A percentile compares a stretch with the other conserved stretches of the same genome.
Conservation (phyloP, 306 rosid genomes). For the Cucurbita maxima region DNA sequence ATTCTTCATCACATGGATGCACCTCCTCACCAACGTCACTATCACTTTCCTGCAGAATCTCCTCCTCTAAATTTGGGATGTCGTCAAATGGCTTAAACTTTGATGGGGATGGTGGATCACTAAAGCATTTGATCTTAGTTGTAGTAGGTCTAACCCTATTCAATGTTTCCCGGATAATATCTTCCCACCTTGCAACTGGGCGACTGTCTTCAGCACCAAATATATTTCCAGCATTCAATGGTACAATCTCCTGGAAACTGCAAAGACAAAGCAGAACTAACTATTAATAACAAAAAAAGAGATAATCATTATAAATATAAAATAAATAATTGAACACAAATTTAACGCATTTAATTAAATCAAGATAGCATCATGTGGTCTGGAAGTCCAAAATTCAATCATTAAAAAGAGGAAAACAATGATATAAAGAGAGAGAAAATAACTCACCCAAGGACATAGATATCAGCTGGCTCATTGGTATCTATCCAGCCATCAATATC, state of each 20-base stretch:
- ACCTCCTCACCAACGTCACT: slow-evolving; percentile 74
- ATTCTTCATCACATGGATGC: slow-evolving; percentile 52
- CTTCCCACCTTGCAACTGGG: slow-evolving; percentile 78
- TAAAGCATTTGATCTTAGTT: slow-evolving; percentile 56
- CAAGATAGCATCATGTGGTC: slow-evolving; percentile 6
- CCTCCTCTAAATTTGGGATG: slow-evolving; percentile 54
- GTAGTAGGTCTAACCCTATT: slow-evolving; percentile 36
- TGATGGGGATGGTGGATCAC: slow-evolving; percentile 92
- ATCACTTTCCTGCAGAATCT: slow-evolving; percentile 54
- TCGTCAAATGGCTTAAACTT: slow-evolving; percentile 59
- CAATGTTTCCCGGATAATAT: slow-evolving; percentile 51
- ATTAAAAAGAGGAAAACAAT: background rate
- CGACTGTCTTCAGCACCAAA: slow-evolving; percentile 71
- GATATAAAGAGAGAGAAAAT: background rate
- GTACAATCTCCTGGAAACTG: slow-evolving; percentile 97
- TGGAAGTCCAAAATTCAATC: background rate
- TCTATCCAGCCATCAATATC: slow-evolving; percentile 82
- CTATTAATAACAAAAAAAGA: background rate
- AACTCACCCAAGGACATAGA: slow-evolving; percentile 80
- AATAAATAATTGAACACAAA: background rate
- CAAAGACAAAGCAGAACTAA: slow-evolving; percentile 9
- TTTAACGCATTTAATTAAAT: background rate
- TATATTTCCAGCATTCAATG: slow-evolving; percentile 77
- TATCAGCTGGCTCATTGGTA: slow-evolving; percentile 59
- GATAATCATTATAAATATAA: background rate